phyloP scores from a whole-genome alignment of 148 eudicot genomes.

The Chenopodium quinoa region DNA sequence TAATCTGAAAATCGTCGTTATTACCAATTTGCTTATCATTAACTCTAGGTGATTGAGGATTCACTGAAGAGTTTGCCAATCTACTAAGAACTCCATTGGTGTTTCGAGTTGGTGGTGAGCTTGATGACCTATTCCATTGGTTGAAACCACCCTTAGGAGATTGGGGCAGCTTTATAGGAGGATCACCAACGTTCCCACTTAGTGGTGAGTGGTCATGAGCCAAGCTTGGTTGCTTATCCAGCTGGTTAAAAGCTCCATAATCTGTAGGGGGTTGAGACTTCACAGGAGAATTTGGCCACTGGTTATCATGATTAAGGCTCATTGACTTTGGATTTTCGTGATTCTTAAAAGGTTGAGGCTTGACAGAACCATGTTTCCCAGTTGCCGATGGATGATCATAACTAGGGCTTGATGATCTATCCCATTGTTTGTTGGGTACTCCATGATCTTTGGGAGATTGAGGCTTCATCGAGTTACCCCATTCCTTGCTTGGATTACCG shows the following conservation, averaged over 20 bases:
- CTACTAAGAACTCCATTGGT: not conserved
- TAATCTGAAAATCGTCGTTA: not conserved
- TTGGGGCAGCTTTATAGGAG: not conserved
- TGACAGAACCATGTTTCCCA: not conserved
- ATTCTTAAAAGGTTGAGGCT: not conserved
- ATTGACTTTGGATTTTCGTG: not conserved
- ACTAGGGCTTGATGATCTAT: not conserved
- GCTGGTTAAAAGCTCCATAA: constrained; percentile 4
- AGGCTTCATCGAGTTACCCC: constrained; percentile 5
- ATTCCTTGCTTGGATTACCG: not conserved
- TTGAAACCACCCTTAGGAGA: constrained; percentile 1
- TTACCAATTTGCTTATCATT: constrained; percentile 10
- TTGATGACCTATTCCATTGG: not conserved
- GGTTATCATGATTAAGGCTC: not conserved
- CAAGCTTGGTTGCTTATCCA: constrained; percentile 20
- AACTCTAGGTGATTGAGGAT: constrained; percentile 6
- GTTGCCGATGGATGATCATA: not conserved
- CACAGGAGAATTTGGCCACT: not conserved
- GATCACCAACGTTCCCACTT: not conserved
- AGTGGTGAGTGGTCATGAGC: constrained; percentile 16
- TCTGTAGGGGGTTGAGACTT: not conserved
- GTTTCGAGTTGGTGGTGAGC: not conserved
- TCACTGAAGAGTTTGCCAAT: not conserved
- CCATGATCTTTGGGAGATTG: constrained; percentile 9
- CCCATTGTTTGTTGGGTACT: not conserved